Percentiles rank a stretch among this genome's conserved stretches.
These are phyloP conservation scores for Crotalaria pallida DNA, from an alignment of 306 rosid species.

Conservation along the genomic window DNA sequence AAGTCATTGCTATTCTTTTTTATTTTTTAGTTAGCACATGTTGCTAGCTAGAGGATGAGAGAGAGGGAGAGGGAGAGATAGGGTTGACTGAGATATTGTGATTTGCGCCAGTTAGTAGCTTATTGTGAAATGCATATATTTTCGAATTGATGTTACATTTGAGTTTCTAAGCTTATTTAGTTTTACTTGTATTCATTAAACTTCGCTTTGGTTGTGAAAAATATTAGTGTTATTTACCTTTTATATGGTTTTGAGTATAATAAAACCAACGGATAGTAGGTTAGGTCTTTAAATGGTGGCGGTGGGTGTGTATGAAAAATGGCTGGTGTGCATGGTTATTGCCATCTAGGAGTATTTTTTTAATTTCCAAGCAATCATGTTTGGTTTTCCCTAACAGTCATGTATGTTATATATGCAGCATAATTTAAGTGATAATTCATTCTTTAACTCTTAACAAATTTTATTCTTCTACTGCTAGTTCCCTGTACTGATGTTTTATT, in stretches of 20 bases:
- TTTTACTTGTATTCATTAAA: slow-evolving; percentile 4
- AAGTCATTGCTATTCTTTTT: background rate
- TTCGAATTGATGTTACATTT: background rate
- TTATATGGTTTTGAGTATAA: background rate
- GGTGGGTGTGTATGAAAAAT: background rate
- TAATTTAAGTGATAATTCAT: background rate
- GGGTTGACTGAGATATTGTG: slow-evolving; percentile 2
- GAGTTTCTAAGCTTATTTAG: background rate
- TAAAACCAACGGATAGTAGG: background rate
- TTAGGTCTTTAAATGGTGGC: background rate
- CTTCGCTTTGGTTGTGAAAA: background rate
- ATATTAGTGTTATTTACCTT: background rate
- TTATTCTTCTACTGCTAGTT: background rate
- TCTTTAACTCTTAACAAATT: background rate
- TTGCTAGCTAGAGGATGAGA: background rate
- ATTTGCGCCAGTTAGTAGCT: slow-evolving; percentile 4
- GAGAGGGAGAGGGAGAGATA: background rate
- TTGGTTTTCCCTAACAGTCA: background rate
- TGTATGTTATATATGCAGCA: background rate
- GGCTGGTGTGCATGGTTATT: background rate
- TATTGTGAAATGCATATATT: background rate
- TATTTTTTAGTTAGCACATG: background rate
- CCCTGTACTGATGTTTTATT: background rate
- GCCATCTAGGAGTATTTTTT: background rate
- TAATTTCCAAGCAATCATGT: background rate